A percentile compares a stretch with the other conserved stretches of the same genome.
Evolutionary conservation across 2,329 filamentous ascomycete species (phyloP).

Genomic region (Aspergillus fructus): DNA sequence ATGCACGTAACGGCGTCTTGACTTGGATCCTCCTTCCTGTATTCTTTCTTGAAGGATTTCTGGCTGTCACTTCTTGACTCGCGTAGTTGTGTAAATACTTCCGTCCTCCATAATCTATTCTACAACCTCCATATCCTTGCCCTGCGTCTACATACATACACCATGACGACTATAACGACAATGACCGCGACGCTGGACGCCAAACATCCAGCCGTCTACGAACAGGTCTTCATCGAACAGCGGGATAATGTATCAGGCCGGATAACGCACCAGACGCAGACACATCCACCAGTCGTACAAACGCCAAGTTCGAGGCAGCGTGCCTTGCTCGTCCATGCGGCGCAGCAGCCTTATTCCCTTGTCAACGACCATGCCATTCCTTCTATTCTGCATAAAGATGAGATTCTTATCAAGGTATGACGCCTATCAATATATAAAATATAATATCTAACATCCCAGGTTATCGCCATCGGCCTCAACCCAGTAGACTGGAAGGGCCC

Average conservation of each 20-base stretch:
- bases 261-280: not conserved
- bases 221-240: constrained; percentile 8
- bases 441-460: constrained; percentile 21
- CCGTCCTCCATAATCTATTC: not conserved
- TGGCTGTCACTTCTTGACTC: not conserved
- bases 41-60: not conserved
- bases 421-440: not conserved
- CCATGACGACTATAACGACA: constrained; percentile 16
- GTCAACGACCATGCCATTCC: constrained; percentile 50
- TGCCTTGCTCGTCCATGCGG: constrained; percentile 52
- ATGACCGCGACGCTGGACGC: constrained; percentile 11
- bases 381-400: constrained; percentile 43
- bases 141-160: not conserved
- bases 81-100: not conserved
- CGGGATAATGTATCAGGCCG: constrained; percentile 3
- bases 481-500: constrained; percentile 76
- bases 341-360: constrained; percentile 52
- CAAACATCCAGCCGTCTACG: constrained; percentile 13
- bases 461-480: constrained; percentile 67
- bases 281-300: not conserved
- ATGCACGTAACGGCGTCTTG: not conserved
- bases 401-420: constrained; percentile 60
- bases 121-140: not conserved
- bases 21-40: not conserved
- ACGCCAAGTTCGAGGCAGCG: constrained; percentile 37